Percentiles rank a stretch among this genome's conserved stretches.
phyloP scores from a whole-genome alignment of 169 alveolate genomes.

The Plasmodium sp. region DNA sequence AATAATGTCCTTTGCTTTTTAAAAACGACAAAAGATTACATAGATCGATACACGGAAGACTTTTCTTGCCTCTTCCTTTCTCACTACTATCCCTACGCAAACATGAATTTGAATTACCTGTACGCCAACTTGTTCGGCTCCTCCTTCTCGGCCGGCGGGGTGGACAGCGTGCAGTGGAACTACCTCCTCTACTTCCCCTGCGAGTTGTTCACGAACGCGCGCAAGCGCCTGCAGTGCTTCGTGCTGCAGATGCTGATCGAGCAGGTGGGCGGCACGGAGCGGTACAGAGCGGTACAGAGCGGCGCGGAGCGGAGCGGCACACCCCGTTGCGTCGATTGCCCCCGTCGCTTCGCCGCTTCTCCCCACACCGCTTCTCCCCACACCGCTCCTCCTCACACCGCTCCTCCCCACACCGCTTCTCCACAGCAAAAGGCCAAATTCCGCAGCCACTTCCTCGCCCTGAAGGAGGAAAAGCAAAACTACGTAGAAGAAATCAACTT shows the following conservation, averaged over 20 bases:
- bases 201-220: conserved; percentile 42
- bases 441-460: neutral
- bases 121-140: conserved; percentile 28
- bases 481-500: conserved; percentile 24
- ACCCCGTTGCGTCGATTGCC: neutral
- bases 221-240: conserved; percentile 44
- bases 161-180: conserved; percentile 28
- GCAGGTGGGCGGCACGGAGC: conserved; percentile 1
- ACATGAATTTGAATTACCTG: conserved; percentile 48
- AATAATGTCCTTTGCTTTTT: conserved; percentile 22
- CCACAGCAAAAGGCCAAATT: conserved; percentile 35
- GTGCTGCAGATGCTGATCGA: conserved; percentile 6
- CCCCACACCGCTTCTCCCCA: neutral
- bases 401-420: neutral
- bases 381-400: neutral
- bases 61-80: conserved; percentile 31
- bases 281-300: no score
- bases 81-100: conserved; percentile 36
- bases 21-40: conserved; percentile 31
- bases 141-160: neutral
- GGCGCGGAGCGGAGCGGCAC: no score
- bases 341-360: neutral
- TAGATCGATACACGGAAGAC: conserved; percentile 46
- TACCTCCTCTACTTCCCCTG: conserved; percentile 40
- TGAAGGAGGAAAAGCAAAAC: conserved; percentile 34